These are phyloP conservation scores for Streptanthus diversifolius DNA, from an alignment of 345 rosid species.

Conservation along the genomic window DNA sequence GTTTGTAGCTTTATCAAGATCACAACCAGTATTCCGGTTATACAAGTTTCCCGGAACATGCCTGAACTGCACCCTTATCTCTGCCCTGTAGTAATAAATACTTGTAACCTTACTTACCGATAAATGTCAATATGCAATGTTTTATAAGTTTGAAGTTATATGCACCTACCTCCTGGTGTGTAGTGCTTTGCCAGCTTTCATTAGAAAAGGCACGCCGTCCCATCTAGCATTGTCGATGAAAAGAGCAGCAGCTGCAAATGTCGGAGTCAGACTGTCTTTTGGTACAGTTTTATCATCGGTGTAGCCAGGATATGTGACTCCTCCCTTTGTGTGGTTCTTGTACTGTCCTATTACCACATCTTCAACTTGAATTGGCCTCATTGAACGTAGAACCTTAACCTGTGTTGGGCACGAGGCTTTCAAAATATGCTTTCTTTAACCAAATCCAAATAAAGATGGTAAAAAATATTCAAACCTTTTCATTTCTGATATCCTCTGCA, in stretches of 20 bases:
- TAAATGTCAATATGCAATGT: neutral
- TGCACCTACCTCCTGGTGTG: constrained; percentile 59
- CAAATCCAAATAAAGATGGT: neutral
- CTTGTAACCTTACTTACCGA: neutral
- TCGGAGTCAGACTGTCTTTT: constrained; percentile 82
- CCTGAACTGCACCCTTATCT: constrained; percentile 97
- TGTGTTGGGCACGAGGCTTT: constrained; percentile 31
- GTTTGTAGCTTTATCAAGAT: constrained; percentile 83
- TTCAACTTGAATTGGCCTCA: constrained; percentile 79
- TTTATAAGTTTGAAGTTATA: neutral
- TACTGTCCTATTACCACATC: constrained; percentile 89
- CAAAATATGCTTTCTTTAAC: constrained; percentile 4
- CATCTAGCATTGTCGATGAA: constrained; percentile 97
- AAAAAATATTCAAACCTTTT: constrained; percentile 50
- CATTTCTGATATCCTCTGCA: constrained; percentile 96
- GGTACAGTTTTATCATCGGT: constrained; percentile 91
- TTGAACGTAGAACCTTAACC: constrained; percentile 96
- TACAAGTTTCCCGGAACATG: constrained; percentile 97
- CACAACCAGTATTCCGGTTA: constrained; percentile 67
- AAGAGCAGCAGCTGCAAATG: constrained; percentile 99
- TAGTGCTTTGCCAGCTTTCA: constrained; percentile 98
- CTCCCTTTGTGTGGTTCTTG: constrained; percentile 89
- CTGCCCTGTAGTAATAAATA: constrained; percentile 52
- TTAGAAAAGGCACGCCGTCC: constrained; percentile 97
- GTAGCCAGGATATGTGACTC: constrained; percentile 71